Evolutionary conservation across 1,284 basidiomycete species (phyloP).

Genomic region (Schizophyllum commune): DNA sequence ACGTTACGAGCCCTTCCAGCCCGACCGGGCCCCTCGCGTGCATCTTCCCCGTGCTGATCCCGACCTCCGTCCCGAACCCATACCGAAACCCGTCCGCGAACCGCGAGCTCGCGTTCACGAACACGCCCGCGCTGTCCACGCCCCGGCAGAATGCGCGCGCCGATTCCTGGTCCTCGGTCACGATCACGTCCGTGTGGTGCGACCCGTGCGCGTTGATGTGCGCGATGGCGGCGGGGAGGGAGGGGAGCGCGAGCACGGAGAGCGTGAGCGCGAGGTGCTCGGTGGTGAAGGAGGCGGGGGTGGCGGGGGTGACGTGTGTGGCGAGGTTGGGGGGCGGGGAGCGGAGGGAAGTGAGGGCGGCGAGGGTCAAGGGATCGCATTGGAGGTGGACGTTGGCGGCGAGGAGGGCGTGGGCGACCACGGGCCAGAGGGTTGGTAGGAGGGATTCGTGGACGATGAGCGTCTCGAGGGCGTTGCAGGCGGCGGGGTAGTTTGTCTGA

Average conservation of each 20-base stretch:
- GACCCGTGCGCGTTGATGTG: constrained; percentile 94
- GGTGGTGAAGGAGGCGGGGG: constrained; percentile 65
- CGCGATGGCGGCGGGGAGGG: constrained; percentile 66
- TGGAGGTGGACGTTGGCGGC: constrained; percentile 67
- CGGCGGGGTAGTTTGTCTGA: constrained; percentile 91
- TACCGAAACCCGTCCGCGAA: constrained; percentile 98
- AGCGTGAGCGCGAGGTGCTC: constrained; percentile 86
- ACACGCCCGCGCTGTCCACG: constrained; percentile 90
- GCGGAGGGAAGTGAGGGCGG: constrained; percentile 34
- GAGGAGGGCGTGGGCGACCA: constrained; percentile 70
- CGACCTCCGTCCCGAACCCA: constrained; percentile 97
- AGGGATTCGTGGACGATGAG: constrained; percentile 77
- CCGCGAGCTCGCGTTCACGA: constrained; percentile 90
- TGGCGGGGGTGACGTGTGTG: constrained; percentile 45
- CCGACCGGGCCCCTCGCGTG: constrained; percentile 97
- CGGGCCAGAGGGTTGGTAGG: constrained; percentile 70
- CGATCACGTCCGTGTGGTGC: constrained; percentile 92
- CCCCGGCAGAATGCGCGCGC: constrained; percentile 78
- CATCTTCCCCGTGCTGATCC: constrained; percentile 93
- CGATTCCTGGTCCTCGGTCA: constrained; percentile 70
- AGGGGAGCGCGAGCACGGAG: constrained; percentile 71
- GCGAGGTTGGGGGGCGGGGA: constrained; percentile 28
- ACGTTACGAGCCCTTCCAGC: constrained; percentile 88
- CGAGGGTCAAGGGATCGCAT: constrained; percentile 65
- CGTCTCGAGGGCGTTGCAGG: constrained; percentile 93